Conservation (phyloP, 1,284 basidiomycete species). For the Austroboletus olivaceoglutinosus region DNA sequence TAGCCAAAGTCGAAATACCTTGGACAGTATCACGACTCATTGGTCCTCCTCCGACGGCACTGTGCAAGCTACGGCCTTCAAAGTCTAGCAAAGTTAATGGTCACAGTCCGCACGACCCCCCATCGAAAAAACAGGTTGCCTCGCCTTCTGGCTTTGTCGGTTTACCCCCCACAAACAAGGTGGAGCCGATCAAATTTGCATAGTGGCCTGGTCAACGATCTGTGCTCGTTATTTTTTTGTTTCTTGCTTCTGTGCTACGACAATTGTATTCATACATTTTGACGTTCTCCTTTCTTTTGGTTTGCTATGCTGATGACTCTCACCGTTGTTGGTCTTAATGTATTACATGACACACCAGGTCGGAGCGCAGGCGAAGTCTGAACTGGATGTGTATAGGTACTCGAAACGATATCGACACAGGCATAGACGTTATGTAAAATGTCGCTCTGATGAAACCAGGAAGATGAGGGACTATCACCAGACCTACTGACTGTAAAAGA, state of each 20-base stretch:
- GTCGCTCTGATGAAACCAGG: neutral
- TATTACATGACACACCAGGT: conserved; percentile 13
- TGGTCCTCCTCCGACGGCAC: conserved; percentile 60
- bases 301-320: conserved; percentile 15
- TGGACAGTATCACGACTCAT: conserved; percentile 71
- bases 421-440: conserved; percentile 5
- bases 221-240: neutral
- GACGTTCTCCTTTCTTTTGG: conserved; percentile 1
- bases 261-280: conserved; percentile 8
- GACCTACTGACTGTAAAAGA: neutral
- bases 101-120: conserved; percentile 19
- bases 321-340: conserved; percentile 12
- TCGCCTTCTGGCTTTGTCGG: conserved; percentile 15
- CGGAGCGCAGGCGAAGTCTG: conserved; percentile 9
- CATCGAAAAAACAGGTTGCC: conserved; percentile 21
- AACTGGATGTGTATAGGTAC: conserved; percentile 8
- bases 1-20: conserved; percentile 71
- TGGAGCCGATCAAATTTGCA: conserved; percentile 30
- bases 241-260: conserved; percentile 6
- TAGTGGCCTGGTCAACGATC: conserved; percentile 5
- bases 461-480: neutral
- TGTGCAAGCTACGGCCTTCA: conserved; percentile 42
- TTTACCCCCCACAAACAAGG: conserved; percentile 25
- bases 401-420: conserved; percentile 1
- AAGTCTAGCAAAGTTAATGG: conserved; percentile 13